phyloP scores from a whole-genome alignment of 306 rosid species.

The Medicago arabica region DNA sequence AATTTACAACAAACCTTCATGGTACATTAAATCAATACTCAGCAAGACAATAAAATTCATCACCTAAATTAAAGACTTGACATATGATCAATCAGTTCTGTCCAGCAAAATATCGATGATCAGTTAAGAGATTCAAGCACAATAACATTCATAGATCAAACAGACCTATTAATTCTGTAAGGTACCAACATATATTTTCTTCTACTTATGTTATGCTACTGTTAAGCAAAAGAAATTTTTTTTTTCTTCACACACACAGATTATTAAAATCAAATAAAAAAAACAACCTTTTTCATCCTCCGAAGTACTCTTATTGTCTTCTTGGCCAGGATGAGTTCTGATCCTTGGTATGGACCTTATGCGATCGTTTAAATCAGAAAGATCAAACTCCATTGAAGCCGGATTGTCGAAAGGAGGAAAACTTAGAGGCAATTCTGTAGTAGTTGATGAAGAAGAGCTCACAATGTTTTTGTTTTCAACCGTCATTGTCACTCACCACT shows the following conservation, averaged over 20 bases:
- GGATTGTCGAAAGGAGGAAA: background rate
- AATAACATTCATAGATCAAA: constrained; percentile 19
- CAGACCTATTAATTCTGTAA: background rate
- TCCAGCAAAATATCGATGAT: background rate
- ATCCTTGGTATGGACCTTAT: background rate
- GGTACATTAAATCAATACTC: no score
- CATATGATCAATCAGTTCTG: constrained; percentile 4
- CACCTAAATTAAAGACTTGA: background rate
- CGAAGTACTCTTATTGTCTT: background rate
- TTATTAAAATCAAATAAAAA: background rate
- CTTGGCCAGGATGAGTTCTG: background rate
- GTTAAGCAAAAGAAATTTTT: background rate
- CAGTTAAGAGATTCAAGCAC: background rate
- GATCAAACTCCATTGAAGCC: background rate
- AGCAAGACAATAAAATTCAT: background rate
- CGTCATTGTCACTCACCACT: background rate
- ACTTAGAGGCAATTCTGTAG: background rate
- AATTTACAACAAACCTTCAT: background rate
- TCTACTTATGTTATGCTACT: background rate
- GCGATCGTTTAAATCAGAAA: background rate
- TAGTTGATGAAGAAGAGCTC: background rate
- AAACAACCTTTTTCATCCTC: background rate
- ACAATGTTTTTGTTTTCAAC: background rate
- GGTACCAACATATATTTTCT: no score
- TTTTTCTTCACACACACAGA: background rate